Evolutionary conservation across 2,329 filamentous ascomycete genomes (phyloP).

Genomic region (Colletotrichum cordylinicola): DNA sequence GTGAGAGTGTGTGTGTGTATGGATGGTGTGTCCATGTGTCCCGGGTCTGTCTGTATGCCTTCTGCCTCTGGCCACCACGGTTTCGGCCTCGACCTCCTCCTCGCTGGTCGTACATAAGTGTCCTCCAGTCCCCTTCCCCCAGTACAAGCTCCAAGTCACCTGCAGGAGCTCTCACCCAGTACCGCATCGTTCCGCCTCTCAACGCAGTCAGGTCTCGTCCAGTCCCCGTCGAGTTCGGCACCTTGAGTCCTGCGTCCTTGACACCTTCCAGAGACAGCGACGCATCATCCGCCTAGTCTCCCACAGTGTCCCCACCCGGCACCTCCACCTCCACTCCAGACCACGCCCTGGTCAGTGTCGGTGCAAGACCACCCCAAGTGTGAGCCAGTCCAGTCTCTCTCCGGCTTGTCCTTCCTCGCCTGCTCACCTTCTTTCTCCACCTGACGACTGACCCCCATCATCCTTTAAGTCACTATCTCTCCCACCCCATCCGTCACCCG

Average conservation of each 20-base stretch:
- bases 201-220: not conserved
- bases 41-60: not conserved
- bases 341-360: not conserved
- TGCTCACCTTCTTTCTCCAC: constrained; percentile 21
- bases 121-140: not conserved
- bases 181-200: not conserved
- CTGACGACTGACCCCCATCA: constrained; percentile 12
- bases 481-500: not conserved
- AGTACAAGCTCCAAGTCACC: constrained; percentile 1
- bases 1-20: not conserved
- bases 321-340: constrained; percentile 8
- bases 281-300: constrained; percentile 19
- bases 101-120: constrained; percentile 19
- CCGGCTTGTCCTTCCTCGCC: constrained; percentile 14
- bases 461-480: constrained; percentile 18
- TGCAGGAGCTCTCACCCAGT: constrained; percentile 13
- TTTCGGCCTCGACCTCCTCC: not conserved
- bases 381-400: not conserved
- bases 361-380: not conserved
- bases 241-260: not conserved
- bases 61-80: not conserved
- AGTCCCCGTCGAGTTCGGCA: not conserved
- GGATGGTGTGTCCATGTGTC: not conserved
- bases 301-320: not conserved
- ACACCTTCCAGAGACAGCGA: constrained; percentile 15